Percentiles rank a stretch among this genome's conserved stretches.
These are phyloP conservation scores for Cadophora luteo-olivacea DNA, from an alignment of 2,329 filamentous ascomycete species.

Conservation along the genomic window DNA sequence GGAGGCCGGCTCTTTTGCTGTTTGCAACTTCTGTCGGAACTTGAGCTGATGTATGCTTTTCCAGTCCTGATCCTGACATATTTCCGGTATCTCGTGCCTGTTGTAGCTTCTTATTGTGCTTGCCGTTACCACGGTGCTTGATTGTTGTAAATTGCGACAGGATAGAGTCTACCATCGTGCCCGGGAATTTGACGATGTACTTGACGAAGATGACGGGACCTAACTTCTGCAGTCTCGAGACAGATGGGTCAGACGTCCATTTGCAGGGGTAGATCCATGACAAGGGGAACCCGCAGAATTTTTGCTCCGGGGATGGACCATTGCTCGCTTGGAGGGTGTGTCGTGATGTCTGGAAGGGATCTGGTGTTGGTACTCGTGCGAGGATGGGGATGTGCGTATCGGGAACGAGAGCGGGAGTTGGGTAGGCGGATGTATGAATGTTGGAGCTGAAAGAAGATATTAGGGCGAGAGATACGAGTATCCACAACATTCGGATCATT, in stretches of 20 bases:
- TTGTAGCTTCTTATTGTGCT: not conserved
- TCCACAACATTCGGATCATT: not conserved
- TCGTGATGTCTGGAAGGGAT: not conserved
- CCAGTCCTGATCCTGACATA: too few relatives aligned
- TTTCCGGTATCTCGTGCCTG: too few relatives aligned
- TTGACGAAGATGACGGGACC: constrained; percentile 11
- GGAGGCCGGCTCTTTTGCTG: too few relatives aligned
- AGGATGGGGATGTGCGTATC: not conserved
- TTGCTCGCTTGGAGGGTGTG: not conserved
- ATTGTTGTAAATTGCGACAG: not conserved
- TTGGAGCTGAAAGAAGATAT: not conserved
- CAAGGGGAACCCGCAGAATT: not conserved
- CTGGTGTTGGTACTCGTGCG: not conserved
- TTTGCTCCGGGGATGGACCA: not conserved
- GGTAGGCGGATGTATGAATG: not conserved
- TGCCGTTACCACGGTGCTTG: not conserved
- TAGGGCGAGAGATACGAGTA: not conserved
- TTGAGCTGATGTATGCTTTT: too few relatives aligned
- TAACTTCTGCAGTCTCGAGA: not conserved
- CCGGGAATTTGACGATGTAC: constrained; percentile 4
- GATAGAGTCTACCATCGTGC: not conserved
- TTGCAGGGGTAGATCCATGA: constrained; percentile 11
- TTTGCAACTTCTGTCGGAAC: too few relatives aligned
- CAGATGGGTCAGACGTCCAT: not conserved
- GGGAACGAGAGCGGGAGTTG: not conserved